Percentiles rank a stretch among this genome's conserved stretches.
Evolutionary conservation across 1,284 basidiomycete species (phyloP).

Genomic region (Puccinia horiana): DNA sequence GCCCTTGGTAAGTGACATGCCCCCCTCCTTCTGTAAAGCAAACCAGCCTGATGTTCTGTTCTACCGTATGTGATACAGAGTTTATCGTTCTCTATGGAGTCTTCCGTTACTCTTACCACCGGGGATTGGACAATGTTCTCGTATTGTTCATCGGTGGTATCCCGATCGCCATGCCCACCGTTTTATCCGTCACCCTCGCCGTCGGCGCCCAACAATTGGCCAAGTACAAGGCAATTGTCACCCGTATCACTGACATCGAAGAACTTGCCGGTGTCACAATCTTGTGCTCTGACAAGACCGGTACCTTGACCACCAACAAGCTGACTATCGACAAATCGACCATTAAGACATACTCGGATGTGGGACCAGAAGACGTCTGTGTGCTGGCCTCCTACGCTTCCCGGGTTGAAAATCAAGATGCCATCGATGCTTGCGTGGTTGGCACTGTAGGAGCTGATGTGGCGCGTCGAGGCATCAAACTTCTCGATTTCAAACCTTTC

Average conservation of each 20-base stretch:
- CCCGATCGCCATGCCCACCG: conserved; percentile 95
- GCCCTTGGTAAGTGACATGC: conserved; percentile 42
- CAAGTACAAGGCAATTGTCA: conserved; percentile 97
- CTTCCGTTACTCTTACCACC: conserved; percentile 84
- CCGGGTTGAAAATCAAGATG: conserved; percentile 97
- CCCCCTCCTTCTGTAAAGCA: neutral
- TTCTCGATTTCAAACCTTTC: conserved; percentile 98
- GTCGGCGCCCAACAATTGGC: conserved; percentile 97
- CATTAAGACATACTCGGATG: conserved; percentile 86
- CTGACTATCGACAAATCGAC: conserved; percentile 93
- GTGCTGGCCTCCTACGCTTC: conserved; percentile 92
- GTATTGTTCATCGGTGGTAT: conserved; percentile 98
- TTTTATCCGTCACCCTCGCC: conserved; percentile 91
- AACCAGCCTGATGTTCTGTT: neutral
- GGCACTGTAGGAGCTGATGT: conserved; percentile 72
- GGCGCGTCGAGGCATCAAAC: conserved; percentile 88
- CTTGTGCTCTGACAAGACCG: conserved; percentile 96
- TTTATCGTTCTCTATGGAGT: conserved; percentile 84
- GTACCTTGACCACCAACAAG: conserved; percentile 98
- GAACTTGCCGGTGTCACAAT: conserved; percentile 96
- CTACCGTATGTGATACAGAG: conserved; percentile 65
- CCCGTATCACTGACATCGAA: conserved; percentile 96
- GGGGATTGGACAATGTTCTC: conserved; percentile 91
- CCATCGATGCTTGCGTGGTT: conserved; percentile 79
- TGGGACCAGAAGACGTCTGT: conserved; percentile 85